Conservation (phyloP, 148 eudicot genomes). For the Amaranthus cruentus region DNA sequence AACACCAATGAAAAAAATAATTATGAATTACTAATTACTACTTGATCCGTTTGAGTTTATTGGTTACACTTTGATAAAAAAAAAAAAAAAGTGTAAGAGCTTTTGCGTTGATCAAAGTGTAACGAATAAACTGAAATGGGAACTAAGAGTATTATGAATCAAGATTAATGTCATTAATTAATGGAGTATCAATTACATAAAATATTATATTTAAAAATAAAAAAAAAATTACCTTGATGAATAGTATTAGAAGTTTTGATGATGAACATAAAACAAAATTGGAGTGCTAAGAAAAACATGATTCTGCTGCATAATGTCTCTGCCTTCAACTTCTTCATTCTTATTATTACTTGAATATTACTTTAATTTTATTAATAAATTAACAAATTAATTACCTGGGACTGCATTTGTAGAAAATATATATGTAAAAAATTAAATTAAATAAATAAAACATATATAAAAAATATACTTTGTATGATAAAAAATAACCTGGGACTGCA, state of each 20-base stretch:
- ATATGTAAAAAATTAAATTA: too few relatives aligned
- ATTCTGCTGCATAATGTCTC: conserved; percentile 19
- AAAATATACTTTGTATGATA: too few relatives aligned
- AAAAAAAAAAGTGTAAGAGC: background rate
- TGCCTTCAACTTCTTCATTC: conserved; percentile 14
- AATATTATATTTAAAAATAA: background rate
- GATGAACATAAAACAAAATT: conserved; percentile 21
- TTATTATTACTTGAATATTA: background rate
- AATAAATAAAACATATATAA: too few relatives aligned
- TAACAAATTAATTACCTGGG: too few relatives aligned
- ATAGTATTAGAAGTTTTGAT: conserved; percentile 9
- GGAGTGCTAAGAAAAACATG: conserved; percentile 22
- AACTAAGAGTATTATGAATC: background rate
- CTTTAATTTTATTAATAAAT: background rate
- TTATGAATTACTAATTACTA: too few relatives aligned
- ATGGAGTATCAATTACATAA: background rate
- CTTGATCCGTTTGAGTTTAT: background rate
- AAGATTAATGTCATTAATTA: too few relatives aligned
- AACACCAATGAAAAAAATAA: too few relatives aligned
- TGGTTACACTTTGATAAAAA: background rate
- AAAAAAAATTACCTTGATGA: conserved; percentile 13
- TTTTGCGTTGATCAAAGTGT: too few relatives aligned
- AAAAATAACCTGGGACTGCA: too few relatives aligned
- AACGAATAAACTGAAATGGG: background rate
- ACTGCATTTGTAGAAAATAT: too few relatives aligned